Base-by-base conservation (phyloP, 192 early-diverging fungal species). In the Backusella sp. region DNA sequence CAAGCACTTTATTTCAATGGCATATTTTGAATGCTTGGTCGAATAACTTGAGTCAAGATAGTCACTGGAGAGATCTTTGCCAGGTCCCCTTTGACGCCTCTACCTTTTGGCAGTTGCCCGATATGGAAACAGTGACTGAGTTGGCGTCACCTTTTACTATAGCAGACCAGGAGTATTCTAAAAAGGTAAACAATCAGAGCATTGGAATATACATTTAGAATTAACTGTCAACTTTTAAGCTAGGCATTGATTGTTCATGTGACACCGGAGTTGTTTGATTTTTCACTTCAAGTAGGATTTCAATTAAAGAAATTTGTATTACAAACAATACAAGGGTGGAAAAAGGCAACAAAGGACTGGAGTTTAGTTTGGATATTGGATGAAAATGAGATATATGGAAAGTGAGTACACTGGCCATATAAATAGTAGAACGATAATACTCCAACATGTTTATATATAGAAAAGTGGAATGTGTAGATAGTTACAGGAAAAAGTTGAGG, bases 381-480 rank as follows among this genome's bases (percentile, higher is more conserved):
- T 62, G 56, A 62, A n/a, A 62, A 62, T 62, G 56, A 62, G 2
- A 4, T 62, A 62, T 62, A 28, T 62, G 56, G 56, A 62, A 62
- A 62, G 56, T 62, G 26, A 62, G 56, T 62, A 39, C 3, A 59
- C 6, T 9, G 4, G 46, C 15, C 3, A 44, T 44, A 15, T 44
- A 44, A 28, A 12, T 28, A 5, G 32, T 32, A 32, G 32, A 32
- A 32, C 3, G 32, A 32, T 32, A 32, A 62, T 28, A 28, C 1
- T 26, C 11, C 9, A 26, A 28, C 56, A 14, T 53, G 17, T 26
- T 11, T 59, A 1, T 62, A 4, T 9, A 4, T 28, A 62, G 56
- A 28, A 62, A 62, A 28, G 56, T 62, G 4, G 56, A 28, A 4
- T 9, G 3, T 12, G 12, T 62, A 0, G 56, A 62, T n/a, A 23